Evolutionary conservation across 2,329 filamentous ascomycete species (phyloP).

Genomic region (Claviceps spartinae): DNA sequence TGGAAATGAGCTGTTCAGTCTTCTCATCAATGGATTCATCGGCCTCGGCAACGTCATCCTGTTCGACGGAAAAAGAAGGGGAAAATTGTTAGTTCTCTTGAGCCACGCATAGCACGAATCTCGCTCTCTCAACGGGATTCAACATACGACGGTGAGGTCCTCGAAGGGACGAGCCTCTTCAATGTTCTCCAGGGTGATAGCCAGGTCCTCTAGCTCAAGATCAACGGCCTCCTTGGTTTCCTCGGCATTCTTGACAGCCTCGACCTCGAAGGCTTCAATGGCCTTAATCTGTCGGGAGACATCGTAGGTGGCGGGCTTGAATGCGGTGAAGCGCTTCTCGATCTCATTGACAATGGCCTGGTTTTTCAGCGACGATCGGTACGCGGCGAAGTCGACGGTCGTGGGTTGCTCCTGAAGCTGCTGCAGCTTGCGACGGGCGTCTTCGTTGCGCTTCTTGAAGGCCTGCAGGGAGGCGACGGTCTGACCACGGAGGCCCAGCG

Average conservation of each 20-base stretch:
- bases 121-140: slow-evolving; percentile 1
- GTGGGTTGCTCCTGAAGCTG: slow-evolving; percentile 72
- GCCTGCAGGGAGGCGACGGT: slow-evolving; percentile 81
- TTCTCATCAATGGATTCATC: slow-evolving; percentile 97
- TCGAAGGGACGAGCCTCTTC: slow-evolving; percentile 92
- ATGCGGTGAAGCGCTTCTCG: slow-evolving; percentile 83
- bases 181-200: slow-evolving; percentile 94
- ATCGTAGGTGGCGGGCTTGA: slow-evolving; percentile 91
- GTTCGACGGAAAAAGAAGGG: slow-evolving; percentile 6
- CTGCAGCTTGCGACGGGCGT: slow-evolving; percentile 87
- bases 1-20: slow-evolving; percentile 85
- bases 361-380: slow-evolving; percentile 92
- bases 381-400: slow-evolving; percentile 82
- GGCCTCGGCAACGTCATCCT: slow-evolving; percentile 91
- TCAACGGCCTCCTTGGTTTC: slow-evolving; percentile 95
- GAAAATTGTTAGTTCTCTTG: not conserved
- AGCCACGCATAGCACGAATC: too few relatives aligned
- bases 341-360: slow-evolving; percentile 89
- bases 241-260: slow-evolving; percentile 93
- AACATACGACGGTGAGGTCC: slow-evolving; percentile 89
- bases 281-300: slow-evolving; percentile 89
- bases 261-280: slow-evolving; percentile 93
- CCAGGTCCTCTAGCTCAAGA: slow-evolving; percentile 82
- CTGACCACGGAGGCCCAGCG: slow-evolving; percentile 90
- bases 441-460: slow-evolving; percentile 99